Percentiles rank a stretch among this genome's conserved stretches.
These are phyloP conservation scores for Picea mariana DNA, from an alignment of 83 land plant genomes.

Conservation along the genomic window DNA sequence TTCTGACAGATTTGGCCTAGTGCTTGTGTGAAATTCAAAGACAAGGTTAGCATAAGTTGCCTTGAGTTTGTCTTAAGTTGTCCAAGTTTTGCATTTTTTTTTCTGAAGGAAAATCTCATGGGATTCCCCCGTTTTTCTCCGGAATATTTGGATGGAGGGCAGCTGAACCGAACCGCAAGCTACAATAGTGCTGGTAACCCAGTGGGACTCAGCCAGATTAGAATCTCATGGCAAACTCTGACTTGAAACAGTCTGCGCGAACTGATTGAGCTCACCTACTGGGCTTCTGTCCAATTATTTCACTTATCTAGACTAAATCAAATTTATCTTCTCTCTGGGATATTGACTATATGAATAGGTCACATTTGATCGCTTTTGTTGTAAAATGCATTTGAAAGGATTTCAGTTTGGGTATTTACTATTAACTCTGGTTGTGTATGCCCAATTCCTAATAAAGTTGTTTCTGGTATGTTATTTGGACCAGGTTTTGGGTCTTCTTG, in stretches of 20 bases:
- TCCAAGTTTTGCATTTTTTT: neutral
- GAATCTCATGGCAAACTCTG: too few relatives aligned
- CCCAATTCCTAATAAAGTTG: neutral
- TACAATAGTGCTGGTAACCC: neutral
- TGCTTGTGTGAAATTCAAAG: neutral
- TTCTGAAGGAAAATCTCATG: too few relatives aligned
- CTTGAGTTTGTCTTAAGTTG: neutral
- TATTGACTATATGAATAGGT: neutral
- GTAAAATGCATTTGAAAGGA: neutral
- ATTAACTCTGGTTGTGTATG: too few relatives aligned
- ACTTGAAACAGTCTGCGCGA: too few relatives aligned
- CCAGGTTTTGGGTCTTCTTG: conserved; percentile 60
- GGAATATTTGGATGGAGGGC: too few relatives aligned
- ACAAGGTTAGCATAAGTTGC: neutral
- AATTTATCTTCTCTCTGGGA: too few relatives aligned
- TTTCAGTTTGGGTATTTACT: neutral
- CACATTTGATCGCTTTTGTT: neutral
- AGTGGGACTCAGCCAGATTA: neutral
- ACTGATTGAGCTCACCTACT: too few relatives aligned
- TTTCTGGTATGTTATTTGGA: neutral
- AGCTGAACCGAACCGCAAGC: too few relatives aligned
- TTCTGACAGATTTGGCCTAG: neutral
- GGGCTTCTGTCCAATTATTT: too few relatives aligned
- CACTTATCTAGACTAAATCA: too few relatives aligned
- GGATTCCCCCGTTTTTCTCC: too few relatives aligned